Conservation (phyloP, 169 alveolate genomes). For the Plasmodium vivax region DNA sequence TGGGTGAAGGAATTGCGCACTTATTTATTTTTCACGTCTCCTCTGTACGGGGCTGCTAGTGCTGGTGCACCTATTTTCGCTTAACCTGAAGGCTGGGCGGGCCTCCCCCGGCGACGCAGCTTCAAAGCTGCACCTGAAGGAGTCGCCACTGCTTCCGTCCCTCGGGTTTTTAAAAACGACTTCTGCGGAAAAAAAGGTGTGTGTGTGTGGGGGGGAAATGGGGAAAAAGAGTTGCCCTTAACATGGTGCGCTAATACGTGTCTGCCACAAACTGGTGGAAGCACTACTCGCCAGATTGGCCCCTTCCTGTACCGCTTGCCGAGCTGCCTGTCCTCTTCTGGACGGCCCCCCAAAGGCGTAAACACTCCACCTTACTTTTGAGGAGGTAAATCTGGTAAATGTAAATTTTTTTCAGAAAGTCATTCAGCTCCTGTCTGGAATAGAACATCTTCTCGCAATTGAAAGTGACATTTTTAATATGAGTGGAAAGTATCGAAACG, state of each 20-base stretch:
- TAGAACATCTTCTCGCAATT: conserved; percentile 68
- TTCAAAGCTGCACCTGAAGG: background rate
- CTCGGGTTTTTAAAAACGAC: conserved; percentile 40
- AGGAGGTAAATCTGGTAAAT: conserved; percentile 60
- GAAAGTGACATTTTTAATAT: conserved; percentile 61
- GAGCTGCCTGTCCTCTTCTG: background rate
- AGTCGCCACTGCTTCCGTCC: background rate
- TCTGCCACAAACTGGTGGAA: background rate
- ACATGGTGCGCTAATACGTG: background rate
- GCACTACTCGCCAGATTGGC: background rate
- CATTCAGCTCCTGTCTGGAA: conserved; percentile 45
- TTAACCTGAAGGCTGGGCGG: conserved; percentile 12
- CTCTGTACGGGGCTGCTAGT: background rate
- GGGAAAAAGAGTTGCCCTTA: background rate
- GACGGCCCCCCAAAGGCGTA: background rate
- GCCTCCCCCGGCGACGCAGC: background rate
- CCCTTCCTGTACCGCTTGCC: background rate
- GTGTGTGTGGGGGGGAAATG: background rate
- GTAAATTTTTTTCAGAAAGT: conserved; percentile 43
- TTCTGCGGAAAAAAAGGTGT: conserved; percentile 5
- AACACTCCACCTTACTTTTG: conserved; percentile 18
- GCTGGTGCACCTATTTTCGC: background rate
- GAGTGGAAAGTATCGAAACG: conserved; percentile 51
- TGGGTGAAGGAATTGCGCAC: background rate
- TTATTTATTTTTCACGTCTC: background rate